Base-by-base conservation (phyloP, 208 protist species). In the Naegleria lovaniensis region DNA sequence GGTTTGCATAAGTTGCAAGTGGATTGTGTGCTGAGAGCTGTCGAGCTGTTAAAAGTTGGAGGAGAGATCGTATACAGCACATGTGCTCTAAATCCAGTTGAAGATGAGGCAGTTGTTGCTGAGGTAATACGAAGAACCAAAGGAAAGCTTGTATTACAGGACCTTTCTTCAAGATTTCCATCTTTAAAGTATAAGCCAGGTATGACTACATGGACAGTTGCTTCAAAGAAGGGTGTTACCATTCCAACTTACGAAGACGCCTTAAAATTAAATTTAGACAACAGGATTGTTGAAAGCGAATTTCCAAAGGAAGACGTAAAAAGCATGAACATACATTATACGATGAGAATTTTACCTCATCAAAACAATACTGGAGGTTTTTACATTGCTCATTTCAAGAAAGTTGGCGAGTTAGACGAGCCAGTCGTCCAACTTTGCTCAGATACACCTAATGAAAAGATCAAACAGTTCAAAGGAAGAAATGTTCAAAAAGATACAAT, bases 11-110 rank as follows among this genome's bases (percentile, higher is more conserved):
- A 85, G 48, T 84, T 94, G 15, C 97, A 99, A 94, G 85, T 93
- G 22, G 33, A 93, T 55, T 90, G 94, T 41, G 89, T 41, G n/a
- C 25, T 22, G 5, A 79, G 87, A 40, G 91, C 83, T 33, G 19
- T 89, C 11, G n/a, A 88, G 0, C 85, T 92, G 36, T 91, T 93
- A 87, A 58, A 88, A 75, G 41, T 89, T 48, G 95, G 94, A 40
- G 98, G 98, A 51, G 92, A 96, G 41, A 94, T 99, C 38, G 97
- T 99, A 6, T 99, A 99, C 94, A 98, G 97, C 89, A 99, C 98
- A 22, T 99, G 98, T 93, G 98, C 96, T 86, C 92, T 99, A 85
- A 98, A 98, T 91, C 98, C 98, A 40, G 96, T 98, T 91, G 97
- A 99, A 93, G 96, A 99, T 90, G 98, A 99, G 93, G 97, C 98